Base-by-base conservation (phyloP, 305 asterid species). In the Solanum hybrid region DNA sequence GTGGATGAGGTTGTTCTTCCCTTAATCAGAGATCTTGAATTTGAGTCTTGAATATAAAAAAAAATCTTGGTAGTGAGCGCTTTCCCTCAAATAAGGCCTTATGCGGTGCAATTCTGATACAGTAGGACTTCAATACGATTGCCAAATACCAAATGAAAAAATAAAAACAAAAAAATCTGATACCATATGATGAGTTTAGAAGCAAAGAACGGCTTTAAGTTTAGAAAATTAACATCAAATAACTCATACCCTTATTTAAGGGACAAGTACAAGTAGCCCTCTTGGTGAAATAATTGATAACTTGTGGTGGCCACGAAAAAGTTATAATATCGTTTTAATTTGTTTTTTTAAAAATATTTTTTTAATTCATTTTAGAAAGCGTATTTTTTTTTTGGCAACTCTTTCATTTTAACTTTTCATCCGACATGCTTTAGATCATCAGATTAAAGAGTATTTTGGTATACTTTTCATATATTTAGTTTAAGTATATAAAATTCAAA, bases 21-120 rank as follows among this genome's bases (percentile, higher is more conserved):
- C 20, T 3, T 18, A 57, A 18, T 57, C 2, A 57, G 69, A 57
- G 5, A 16, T 57, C 10, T 57, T 0, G 1, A 57, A 18, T 57
- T 57, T 57, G 10, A 57, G 11, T 16, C 2, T 6, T 7, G 5
- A 57, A 18, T 57, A 57, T 57, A 2, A 18, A 16, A 7, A 3
- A 3, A 0, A 1, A 0, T 2, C 0, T 57, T 57, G 11, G 0
- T 57, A 57, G 11, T 18, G 69, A 57, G 0, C 10, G 2, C 4
- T 57, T 18, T 57, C 10, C 0, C 24, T 57, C 24, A 1, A 57
- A 57, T 6, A 3, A 2, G 24, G 10, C 11, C 69, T 57, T 57
- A 57, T 2, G 9, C 2, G 1, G 24, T 18, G 24, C 11, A 16
- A 57, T 1, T 57, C 0, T 18, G 11, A 57, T 57, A 57, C 4